Evolutionary conservation across 257 asterid species (phyloP).

Genomic region (Rauvolfia tetraphylla): DNA sequence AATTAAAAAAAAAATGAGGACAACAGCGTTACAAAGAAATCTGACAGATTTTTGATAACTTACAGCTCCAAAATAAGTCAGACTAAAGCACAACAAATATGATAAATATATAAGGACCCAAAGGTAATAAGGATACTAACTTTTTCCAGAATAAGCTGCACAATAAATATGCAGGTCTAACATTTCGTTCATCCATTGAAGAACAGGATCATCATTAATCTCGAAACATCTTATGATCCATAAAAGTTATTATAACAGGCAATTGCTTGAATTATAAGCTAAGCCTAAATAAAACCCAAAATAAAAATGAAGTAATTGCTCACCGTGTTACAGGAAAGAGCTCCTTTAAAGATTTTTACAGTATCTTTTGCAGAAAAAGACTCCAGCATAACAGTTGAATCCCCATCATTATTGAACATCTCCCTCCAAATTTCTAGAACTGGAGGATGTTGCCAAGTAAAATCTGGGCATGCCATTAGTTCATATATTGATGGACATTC

Average conservation of each 20-base stretch:
- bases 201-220: neutral
- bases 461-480: slow-evolving; percentile 76
- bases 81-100: neutral
- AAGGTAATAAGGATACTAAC: neutral
- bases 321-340: slow-evolving; percentile 77
- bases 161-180: too few species aligned
- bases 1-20: neutral
- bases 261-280: neutral
- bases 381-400: slow-evolving; percentile 55
- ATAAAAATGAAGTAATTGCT: slow-evolving; percentile 14
- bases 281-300: neutral
- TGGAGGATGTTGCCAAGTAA: slow-evolving; percentile 74
- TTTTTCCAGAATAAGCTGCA: neutral
- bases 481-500: slow-evolving; percentile 96
- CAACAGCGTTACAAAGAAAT: neutral
- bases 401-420: slow-evolving; percentile 49
- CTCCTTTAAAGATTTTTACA: slow-evolving; percentile 55
- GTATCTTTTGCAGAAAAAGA: slow-evolving; percentile 61
- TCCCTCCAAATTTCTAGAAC: slow-evolving; percentile 86
- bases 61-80: neutral
- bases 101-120: neutral
- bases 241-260: neutral
- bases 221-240: neutral
- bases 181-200: neutral
- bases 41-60: neutral